A percentile compares a stretch with the other conserved stretches of the same genome.
Evolutionary conservation across 495 filamentous ascomycete species (phyloP).

Genomic region (Hypoxylon crocopeplum): DNA sequence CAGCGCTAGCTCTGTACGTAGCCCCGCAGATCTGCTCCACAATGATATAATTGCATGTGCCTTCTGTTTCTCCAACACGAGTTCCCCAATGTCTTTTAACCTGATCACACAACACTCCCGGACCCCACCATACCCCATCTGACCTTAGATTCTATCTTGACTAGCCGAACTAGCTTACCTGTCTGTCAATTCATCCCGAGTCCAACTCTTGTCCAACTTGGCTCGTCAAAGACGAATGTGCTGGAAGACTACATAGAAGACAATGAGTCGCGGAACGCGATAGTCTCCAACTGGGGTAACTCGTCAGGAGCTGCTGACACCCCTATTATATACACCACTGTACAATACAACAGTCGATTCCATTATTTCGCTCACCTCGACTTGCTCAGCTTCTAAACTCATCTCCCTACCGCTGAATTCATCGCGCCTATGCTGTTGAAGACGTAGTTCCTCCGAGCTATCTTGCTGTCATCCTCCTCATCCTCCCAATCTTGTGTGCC

Average conservation of each 20-base stretch:
- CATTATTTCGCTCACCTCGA: neutral
- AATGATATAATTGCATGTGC: conserved; percentile 29
- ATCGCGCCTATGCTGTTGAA: conserved; percentile 15
- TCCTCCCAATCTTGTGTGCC: neutral
- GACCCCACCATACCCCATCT: conserved; percentile 7
- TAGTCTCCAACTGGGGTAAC: too few relatives aligned
- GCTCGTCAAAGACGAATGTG: too few relatives aligned
- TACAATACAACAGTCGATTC: too few relatives aligned
- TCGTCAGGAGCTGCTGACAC: too few relatives aligned
- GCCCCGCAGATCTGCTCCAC: conserved; percentile 9
- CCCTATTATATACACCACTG: too few relatives aligned
- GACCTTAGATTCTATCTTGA: too few relatives aligned
- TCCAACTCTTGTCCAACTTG: neutral
- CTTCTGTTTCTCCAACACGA: conserved; percentile 9
- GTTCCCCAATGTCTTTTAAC: too few relatives aligned
- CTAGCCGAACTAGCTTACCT: too few relatives aligned
- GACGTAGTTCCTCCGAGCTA: neutral
- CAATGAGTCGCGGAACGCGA: too few relatives aligned
- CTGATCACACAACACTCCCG: neutral
- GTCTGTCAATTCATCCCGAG: neutral
- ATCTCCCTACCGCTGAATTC: neutral
- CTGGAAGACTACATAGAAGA: too few relatives aligned
- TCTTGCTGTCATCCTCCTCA: neutral
- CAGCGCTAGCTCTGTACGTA: too few relatives aligned
- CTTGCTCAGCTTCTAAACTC: neutral